Evolutionary conservation across 305 asterid species (phyloP), one percentile per base, ranked within the genome.

Genomic region (Plantago rigida): DNA sequence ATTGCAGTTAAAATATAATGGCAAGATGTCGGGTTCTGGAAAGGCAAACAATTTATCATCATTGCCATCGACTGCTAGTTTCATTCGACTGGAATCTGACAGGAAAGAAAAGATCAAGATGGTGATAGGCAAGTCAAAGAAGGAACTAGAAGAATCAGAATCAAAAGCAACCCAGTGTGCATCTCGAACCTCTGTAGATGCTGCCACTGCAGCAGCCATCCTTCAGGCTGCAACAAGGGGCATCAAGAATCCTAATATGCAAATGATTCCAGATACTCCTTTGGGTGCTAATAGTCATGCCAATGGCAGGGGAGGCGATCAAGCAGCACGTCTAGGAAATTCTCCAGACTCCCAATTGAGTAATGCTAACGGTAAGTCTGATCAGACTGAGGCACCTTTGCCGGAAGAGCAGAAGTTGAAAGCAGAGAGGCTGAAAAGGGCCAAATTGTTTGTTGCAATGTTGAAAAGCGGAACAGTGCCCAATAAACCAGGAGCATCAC

Each of bases 181-280:
- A 68, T 47, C 51, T 67, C 85, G 84, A 57, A 64, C 78, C 63
- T 62, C 69, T 56, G 75, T 91, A 67, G 96, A 83, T 73, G 90
- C 88, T 51, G 89, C 83, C 2, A 77, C 89, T 28, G 92, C 84
- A 3, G 96, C 89, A 24, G 98, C 94, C 66, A 84, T 88, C 69
- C 94, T 91, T 78, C 83, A 87, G 79, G 94, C 95, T 64, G 96
- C 95, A 63, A 77, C 82, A 11, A 82, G 89, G 76, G 95, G 96
- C 65, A 73, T 80, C 9, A 87, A 78, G 62, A 77, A 69, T 58
- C 76, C 93, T 47, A 75, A 73, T 69, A 58, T 65, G 58, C 78
- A 75, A 56, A 54, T 67, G 42, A 46, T 70, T 63, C 65, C 83
- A 60, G 72, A 64, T 34, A 29, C 78, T 9, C 65, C 74, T 56